phyloP scores from a whole-genome alignment of 2,329 filamentous ascomycete species.

The Calycina herbarum region DNA sequence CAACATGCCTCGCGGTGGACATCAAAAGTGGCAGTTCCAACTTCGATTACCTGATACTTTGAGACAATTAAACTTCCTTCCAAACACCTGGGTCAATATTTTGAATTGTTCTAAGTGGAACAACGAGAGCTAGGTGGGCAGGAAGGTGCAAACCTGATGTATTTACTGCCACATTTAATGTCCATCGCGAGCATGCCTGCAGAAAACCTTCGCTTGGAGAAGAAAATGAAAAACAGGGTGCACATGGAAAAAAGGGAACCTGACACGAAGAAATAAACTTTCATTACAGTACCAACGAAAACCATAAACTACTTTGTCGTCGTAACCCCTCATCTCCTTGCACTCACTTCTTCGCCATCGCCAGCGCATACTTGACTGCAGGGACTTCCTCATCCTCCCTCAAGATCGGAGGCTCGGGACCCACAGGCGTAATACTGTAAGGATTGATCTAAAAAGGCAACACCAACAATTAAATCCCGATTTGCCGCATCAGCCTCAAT shows the following conservation, averaged over 20 bases:
- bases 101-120: too few species aligned
- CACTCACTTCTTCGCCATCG: constrained; percentile 28
- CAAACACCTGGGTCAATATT: too few species aligned
- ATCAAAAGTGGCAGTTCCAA: too few species aligned
- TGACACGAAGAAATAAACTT: not conserved
- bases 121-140: too few species aligned
- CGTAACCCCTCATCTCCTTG: not conserved
- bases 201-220: not conserved
- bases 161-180: too few species aligned
- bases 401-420: constrained; percentile 81
- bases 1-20: not conserved
- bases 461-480: constrained; percentile 3
- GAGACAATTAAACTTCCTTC: too few species aligned
- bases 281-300: not conserved
- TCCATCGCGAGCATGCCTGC: not conserved
- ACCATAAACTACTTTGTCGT: not conserved
- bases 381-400: constrained; percentile 74
- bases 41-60: too few species aligned
- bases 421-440: constrained; percentile 75
- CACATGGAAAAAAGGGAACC: not conserved
- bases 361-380: constrained; percentile 45
- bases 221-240: not conserved
- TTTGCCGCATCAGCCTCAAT: constrained; percentile 43
- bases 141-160: too few species aligned
- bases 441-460: constrained; percentile 59